Evolutionary conservation across 371 early-diverging fungal genomes (phyloP), one percentile per base, ranked within the genome.

Genomic region (Vairimorpha apis): DNA sequence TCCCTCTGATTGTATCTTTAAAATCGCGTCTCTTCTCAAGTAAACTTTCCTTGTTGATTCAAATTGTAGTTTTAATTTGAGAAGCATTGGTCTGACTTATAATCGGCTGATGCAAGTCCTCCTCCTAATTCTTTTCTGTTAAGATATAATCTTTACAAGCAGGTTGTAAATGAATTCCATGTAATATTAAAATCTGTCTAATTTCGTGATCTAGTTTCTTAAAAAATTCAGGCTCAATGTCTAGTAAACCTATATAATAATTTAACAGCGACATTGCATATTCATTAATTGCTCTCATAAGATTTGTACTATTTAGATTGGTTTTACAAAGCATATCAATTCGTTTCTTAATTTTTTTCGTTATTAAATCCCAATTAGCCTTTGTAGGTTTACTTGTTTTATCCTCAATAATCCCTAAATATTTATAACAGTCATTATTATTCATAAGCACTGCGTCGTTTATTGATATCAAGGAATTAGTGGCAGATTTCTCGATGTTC

Each of bases 231-330:
- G 18, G 18, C 21, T 49, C 49, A 4, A 49, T 5, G 49, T 49
- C 49, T 21, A 49, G 18, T 49, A 49, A 10, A 4, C 49, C 49
- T 49, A 49, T 49, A 49, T 49, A 49, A 49, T 49, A 49, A n/a
- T 49, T 49, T 5, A 49, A 16, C 18, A 49, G 18, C 8, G 49
- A 49, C 4, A 49, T 4, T 10, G 49, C 12, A 21, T 49, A 49
- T 21, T 49, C 49, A 49, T 49, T 49, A 21, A 49, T 49, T 49
- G 49, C 49, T n/a, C 21, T 49, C n/a, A 21, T 49, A 10, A 10
- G 8, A 21, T 49, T 49, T 49, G 8, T 49, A 10, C 49, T 21
- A 10, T 10, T 16, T n/a, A 49, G 5, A 16, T 49, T 49, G 4
- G 49, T 10, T 49, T 49, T 49, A 10, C n/a, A 49, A 4, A 49